A percentile compares a stretch with the other conserved stretches of the same genome.
Conservation (phyloP, 1,284 basidiomycete genomes). For the Coriolopsis trogii region DNA sequence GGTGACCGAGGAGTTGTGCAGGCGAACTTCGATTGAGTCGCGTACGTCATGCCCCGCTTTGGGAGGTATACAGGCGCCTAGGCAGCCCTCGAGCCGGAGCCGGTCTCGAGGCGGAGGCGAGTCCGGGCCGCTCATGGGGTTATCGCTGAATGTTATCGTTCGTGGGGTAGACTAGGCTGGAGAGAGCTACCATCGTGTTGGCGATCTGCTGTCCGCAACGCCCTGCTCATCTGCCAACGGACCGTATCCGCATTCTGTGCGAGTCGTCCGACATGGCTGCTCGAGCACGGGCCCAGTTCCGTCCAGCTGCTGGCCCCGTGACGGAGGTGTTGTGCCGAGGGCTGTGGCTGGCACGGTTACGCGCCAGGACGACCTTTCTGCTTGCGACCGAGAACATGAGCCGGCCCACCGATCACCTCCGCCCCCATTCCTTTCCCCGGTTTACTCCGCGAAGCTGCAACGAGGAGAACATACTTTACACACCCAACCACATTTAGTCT, state of each 20-base stretch:
- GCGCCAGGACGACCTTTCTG: conserved; percentile 14
- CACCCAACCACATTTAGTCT: conserved; percentile 5
- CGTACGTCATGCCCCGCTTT: conserved; percentile 20
- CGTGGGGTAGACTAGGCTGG: too few relatives aligned
- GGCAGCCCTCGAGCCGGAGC: neutral
- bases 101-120: neutral
- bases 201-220: too few relatives aligned
- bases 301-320: conserved; percentile 20
- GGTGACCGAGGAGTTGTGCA: too few relatives aligned
- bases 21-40: conserved; percentile 5
- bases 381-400: conserved; percentile 25
- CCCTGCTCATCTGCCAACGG: neutral
- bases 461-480: conserved; percentile 26
- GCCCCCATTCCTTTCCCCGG: conserved; percentile 26
- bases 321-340: conserved; percentile 19
- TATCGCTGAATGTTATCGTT: too few relatives aligned
- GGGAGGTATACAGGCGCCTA: too few relatives aligned
- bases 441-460: conserved; percentile 28
- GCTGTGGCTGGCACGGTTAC: conserved; percentile 18
- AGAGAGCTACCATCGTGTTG: too few relatives aligned
- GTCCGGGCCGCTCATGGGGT: neutral
- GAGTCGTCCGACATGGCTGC: conserved; percentile 1
- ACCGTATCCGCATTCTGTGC: neutral
- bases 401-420: conserved; percentile 24
- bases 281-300: conserved; percentile 18